A percentile compares a stretch with the other conserved stretches of the same genome.
phyloP scores from a whole-genome alignment of 1,284 basidiomycete genomes.

The Sanghuangporus weigelae region DNA sequence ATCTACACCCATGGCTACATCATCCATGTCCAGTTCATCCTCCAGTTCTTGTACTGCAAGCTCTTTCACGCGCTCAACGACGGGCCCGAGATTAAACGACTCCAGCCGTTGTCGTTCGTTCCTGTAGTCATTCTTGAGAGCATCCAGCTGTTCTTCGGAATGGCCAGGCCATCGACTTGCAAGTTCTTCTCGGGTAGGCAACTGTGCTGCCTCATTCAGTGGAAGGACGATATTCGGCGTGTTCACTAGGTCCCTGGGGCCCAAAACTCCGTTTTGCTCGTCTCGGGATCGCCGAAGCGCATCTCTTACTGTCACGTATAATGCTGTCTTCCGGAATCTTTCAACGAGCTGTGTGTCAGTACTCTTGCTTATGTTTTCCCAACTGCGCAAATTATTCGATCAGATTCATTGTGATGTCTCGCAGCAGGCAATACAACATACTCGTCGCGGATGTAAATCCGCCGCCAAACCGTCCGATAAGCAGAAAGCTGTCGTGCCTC shows the following conservation, averaged over 20 bases:
- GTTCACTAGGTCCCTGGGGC: slow-evolving; percentile 27
- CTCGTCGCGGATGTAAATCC: slow-evolving; percentile 87
- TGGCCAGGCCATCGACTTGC: slow-evolving; percentile 65
- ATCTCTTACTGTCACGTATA: slow-evolving; percentile 55
- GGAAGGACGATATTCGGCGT: slow-evolving; percentile 46
- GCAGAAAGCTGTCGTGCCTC: slow-evolving; percentile 64
- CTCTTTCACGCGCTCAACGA: slow-evolving; percentile 56
- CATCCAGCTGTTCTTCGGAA: slow-evolving; percentile 55
- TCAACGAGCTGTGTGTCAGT: slow-evolving; percentile 67
- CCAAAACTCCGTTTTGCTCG: background rate
- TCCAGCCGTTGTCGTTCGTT: slow-evolving; percentile 51
- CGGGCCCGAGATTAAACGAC: slow-evolving; percentile 50
- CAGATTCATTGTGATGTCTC: background rate
- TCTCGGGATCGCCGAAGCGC: slow-evolving; percentile 29
- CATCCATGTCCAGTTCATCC: slow-evolving; percentile 15
- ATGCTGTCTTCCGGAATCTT: slow-evolving; percentile 61
- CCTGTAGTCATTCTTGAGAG: slow-evolving; percentile 52
- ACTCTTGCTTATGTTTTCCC: slow-evolving; percentile 65
- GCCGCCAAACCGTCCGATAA: slow-evolving; percentile 76
- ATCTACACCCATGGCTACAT: background rate
- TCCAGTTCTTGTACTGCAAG: slow-evolving; percentile 34
- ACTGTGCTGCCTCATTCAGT: slow-evolving; percentile 47
- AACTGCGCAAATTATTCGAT: slow-evolving; percentile 39
- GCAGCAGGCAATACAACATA: slow-evolving; percentile 34
- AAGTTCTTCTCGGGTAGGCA: slow-evolving; percentile 54